Conservation (phyloP, 352 stramenopile species). For the Pythium diclinum region DNA sequence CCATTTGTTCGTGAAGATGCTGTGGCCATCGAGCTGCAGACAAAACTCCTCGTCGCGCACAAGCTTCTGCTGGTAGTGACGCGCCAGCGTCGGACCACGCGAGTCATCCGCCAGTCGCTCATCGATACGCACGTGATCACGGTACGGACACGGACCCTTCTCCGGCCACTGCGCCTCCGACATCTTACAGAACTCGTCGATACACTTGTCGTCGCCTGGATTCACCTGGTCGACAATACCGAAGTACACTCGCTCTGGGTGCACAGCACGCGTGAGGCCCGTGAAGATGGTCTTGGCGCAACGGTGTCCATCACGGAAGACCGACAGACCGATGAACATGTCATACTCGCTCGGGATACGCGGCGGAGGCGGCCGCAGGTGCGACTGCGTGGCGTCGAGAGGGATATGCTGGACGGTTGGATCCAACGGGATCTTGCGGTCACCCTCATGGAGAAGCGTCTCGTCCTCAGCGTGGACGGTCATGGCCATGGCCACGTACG, state of each 20-base stretch:
- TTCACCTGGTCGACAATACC: conserved; percentile 85
- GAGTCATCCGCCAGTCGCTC: conserved; percentile 65
- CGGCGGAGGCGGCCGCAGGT: conserved; percentile 54
- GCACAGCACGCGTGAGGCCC: conserved; percentile 61
- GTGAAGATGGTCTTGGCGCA: conserved; percentile 83
- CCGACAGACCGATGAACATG: conserved; percentile 72
- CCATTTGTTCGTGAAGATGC: conserved; percentile 85
- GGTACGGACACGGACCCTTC: conserved; percentile 60
- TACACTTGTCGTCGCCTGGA: conserved; percentile 56
- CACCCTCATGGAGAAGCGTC: conserved; percentile 35
- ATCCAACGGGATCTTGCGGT: conserved; percentile 47
- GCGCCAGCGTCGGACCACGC: conserved; percentile 69
- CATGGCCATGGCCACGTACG: neutral
- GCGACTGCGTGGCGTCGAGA: conserved; percentile 29
- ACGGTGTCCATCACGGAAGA: conserved; percentile 79
- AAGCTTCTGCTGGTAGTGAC: conserved; percentile 81
- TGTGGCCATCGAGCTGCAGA: conserved; percentile 81
- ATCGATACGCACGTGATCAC: conserved; percentile 71
- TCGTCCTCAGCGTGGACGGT: conserved; percentile 8
- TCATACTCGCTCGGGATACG: conserved; percentile 46
- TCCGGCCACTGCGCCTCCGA: conserved; percentile 58
- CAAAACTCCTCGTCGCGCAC: conserved; percentile 78
- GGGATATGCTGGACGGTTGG: conserved; percentile 74
- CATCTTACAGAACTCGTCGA: conserved; percentile 81
- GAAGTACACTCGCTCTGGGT: conserved; percentile 75